These are phyloP conservation scores for Arachis stenosperma DNA, from an alignment of 306 rosid species.

Conservation along the genomic window DNA sequence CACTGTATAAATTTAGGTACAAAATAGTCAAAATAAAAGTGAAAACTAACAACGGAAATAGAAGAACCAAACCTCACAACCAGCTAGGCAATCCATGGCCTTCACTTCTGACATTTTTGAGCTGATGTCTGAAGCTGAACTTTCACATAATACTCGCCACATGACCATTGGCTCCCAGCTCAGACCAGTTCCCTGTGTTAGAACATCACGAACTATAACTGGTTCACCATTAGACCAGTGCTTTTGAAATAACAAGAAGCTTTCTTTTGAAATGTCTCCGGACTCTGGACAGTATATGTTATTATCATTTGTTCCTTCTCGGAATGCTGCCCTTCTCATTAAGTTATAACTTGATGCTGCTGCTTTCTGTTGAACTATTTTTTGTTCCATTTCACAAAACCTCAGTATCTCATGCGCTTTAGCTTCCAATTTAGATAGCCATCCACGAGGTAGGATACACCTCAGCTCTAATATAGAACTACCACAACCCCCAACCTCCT, in stretches of 20 bases:
- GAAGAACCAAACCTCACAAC: slow-evolving; percentile 70
- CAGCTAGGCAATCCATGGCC: slow-evolving; percentile 87
- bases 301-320: slow-evolving; percentile 53
- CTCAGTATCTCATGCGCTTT: slow-evolving; percentile 51
- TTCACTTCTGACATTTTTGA: slow-evolving; percentile 70
- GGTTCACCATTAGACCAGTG: slow-evolving; percentile 82
- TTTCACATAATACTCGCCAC: slow-evolving; percentile 83
- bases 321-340: slow-evolving; percentile 56
- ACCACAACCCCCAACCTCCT: slow-evolving; percentile 72
- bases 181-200: slow-evolving; percentile 67
- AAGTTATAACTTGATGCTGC: slow-evolving; percentile 36
- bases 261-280: slow-evolving; percentile 44
- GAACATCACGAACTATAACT: slow-evolving; percentile 70
- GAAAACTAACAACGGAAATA: slow-evolving; percentile 24
- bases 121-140: slow-evolving; percentile 47
- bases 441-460: slow-evolving; percentile 64
- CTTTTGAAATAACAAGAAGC: slow-evolving; percentile 52
- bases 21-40: slow-evolving; percentile 22
- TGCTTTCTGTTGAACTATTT: slow-evolving; percentile 37
- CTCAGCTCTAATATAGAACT: slow-evolving; percentile 60
- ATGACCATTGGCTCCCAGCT: slow-evolving; percentile 97
- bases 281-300: slow-evolving; percentile 58
- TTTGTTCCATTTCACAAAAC: slow-evolving; percentile 23
- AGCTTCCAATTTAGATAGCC: slow-evolving; percentile 59
- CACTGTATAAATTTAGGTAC: background rate